Conservation (phyloP, 2,329 filamentous ascomycete genomes). For the Claviceps paspali region DNA sequence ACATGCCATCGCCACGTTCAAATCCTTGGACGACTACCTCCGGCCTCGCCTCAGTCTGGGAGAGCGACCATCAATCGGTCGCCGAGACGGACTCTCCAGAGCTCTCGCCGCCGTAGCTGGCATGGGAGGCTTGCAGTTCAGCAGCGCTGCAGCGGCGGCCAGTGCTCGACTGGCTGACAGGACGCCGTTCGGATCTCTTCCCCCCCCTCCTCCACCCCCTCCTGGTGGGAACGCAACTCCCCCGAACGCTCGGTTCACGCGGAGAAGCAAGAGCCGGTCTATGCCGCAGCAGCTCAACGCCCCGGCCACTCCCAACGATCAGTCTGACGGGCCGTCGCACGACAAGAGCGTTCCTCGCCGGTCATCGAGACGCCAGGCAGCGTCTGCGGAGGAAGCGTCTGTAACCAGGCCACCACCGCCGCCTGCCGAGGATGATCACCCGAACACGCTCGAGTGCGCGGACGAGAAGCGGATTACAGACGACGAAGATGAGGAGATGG, state of each 20-base stretch:
- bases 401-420: conserved; percentile 36
- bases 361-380: conserved; percentile 44
- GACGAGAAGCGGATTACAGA: conserved; percentile 75
- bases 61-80: conserved; percentile 47
- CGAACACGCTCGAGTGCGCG: conserved; percentile 74
- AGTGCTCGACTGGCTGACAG: conserved; percentile 32
- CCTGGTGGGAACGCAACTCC: conserved; percentile 19
- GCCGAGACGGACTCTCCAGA: conserved; percentile 50
- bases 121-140: conserved; percentile 45
- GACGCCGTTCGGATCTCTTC: conserved; percentile 22
- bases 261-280: conserved; percentile 32
- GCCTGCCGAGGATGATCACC: conserved; percentile 43
- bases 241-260: conserved; percentile 28
- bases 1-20: conserved; percentile 95
- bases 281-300: conserved; percentile 23
- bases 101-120: conserved; percentile 66
- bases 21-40: conserved; percentile 88
- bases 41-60: conserved; percentile 73
- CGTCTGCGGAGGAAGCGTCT: conserved; percentile 35
- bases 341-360: conserved; percentile 47
- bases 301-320: conserved; percentile 25
- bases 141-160: conserved; percentile 27
- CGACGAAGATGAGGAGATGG: conserved; percentile 46
- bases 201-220: conserved; percentile 14
- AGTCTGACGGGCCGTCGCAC: conserved; percentile 31